Percentiles rank a stretch among this genome's conserved stretches.
Conservation (phyloP, 2,329 filamentous ascomycete species). For the Stagonosporopsis rhizophila region DNA sequence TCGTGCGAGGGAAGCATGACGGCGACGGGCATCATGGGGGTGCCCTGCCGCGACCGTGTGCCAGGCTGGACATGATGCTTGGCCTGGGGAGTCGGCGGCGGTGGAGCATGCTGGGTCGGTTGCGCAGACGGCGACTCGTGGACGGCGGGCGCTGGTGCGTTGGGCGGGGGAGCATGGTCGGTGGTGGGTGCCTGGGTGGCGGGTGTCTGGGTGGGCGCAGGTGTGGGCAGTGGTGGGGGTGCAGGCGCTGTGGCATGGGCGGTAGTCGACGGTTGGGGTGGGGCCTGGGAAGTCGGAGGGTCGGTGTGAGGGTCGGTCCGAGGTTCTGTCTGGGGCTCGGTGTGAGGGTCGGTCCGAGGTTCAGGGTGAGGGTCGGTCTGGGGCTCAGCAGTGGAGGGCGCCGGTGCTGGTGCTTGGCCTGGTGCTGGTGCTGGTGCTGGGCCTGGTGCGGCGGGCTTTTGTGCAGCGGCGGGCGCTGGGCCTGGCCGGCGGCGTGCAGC, state of each 20-base stretch:
- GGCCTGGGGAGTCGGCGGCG: too few relatives aligned
- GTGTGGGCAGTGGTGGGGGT: not conserved
- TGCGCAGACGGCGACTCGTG: too few relatives aligned
- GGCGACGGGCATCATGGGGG: conserved; percentile 7
- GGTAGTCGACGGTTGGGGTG: too few relatives aligned
- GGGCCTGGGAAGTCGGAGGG: too few relatives aligned
- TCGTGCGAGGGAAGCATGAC: conserved; percentile 11
- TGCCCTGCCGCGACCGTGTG: conserved; percentile 18
- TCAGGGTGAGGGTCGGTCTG: too few relatives aligned
- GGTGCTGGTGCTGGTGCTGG: not conserved
- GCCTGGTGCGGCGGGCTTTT: not conserved
- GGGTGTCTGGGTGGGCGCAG: conserved; percentile 7
- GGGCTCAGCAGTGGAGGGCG: too few relatives aligned
- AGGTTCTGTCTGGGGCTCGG: too few relatives aligned
- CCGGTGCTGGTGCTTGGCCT: not conserved
- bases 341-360: too few relatives aligned
- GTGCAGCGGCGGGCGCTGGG: conserved; percentile 27
- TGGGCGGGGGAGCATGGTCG: conserved; percentile 18
- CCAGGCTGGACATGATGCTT: conserved; percentile 9
- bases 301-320: too few relatives aligned
- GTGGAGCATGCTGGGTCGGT: too few relatives aligned
- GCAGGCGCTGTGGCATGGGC: too few relatives aligned
- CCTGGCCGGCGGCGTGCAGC: conserved; percentile 53
- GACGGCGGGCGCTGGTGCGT: not conserved
- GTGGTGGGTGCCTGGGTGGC: conserved; percentile 35